phyloP scores from a whole-genome alignment of 495 filamentous ascomycete species.

The Penicillium canariense region DNA sequence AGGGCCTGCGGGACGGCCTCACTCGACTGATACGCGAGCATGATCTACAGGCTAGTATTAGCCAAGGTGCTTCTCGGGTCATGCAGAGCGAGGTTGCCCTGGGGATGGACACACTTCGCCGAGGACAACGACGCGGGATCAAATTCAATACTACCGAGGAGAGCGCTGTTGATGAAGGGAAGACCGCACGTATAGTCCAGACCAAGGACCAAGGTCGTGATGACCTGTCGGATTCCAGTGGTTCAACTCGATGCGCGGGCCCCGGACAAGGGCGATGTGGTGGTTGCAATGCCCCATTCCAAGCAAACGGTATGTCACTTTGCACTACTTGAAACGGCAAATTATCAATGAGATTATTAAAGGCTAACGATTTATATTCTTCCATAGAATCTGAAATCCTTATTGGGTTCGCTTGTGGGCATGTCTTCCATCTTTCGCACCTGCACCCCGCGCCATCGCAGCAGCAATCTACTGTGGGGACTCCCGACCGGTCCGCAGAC shows the following conservation, averaged over 20 bases:
- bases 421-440: constrained; percentile 86
- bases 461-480: constrained; percentile 16
- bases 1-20: constrained; percentile 81
- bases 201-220: constrained; percentile 33
- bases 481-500: constrained; percentile 15
- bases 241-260: constrained; percentile 25
- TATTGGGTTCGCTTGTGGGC: constrained; percentile 87
- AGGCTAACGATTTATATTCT: not conserved
- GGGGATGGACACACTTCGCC: constrained; percentile 74
- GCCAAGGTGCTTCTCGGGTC: constrained; percentile 82
- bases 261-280: constrained; percentile 46
- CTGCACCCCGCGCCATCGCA: constrained; percentile 51
- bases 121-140: constrained; percentile 76
- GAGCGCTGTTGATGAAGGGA: constrained; percentile 3
- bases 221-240: constrained; percentile 7
- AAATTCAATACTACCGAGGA: constrained; percentile 74
- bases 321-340: not conserved
- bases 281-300: constrained; percentile 60
- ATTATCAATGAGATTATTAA: not conserved
- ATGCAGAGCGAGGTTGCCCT: constrained; percentile 80
- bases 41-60: constrained; percentile 88
- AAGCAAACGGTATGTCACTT: constrained; percentile 46
- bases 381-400: constrained; percentile 68
- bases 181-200: constrained; percentile 31
- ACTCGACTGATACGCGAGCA: constrained; percentile 86